Base-by-base conservation (phyloP, 768 basidiomycete genomes). In the Mycena vitilis region DNA sequence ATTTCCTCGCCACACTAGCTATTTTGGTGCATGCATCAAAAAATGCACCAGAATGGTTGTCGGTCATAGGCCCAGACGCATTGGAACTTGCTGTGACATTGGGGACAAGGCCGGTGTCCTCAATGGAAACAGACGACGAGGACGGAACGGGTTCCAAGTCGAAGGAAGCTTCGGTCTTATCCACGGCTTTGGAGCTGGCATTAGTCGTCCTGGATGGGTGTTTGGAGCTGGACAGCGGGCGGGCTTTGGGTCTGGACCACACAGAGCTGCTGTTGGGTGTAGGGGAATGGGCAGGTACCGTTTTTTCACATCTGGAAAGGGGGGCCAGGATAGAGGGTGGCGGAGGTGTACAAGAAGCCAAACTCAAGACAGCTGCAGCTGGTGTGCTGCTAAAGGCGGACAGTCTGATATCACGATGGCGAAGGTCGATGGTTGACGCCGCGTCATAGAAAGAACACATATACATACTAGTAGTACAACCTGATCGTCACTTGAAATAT, bases 331-430 rank as follows among this genome's bases (percentile, higher is more conserved):
- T 90, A 30, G 79, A 85, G 68, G 89, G 91, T 2, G 86, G 88
- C 5, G 91, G 94, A 53, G 92, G 95, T 22, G 73, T 84, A 56
- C 83, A 90, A 69, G 89, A 90, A 75, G 76, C 85, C 2, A 87
- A 87, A 70, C 75, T 95, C 40, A 86, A 85, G 61, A 87, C 90
- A 61, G 89, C 89, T 1, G 89, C 91, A 2, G 95, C 94, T 1
- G 94, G 94, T 0, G 91, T 96, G 1, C 76, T 96, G 51, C 78
- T 98, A 62, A 94, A 93, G 76, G 86, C 94, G 7, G 92, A 95
- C 59, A 89, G 90, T 69, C 79, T 94, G 20, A 84, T 86, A 5
- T 87, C 87, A 48, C 88, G 81, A 75, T 94, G 92, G 91, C 82
- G 87, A 45, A 84, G 88, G 54, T 86, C 88, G 0, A 89, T 94